Percentiles rank a stretch among this genome's conserved stretches.
Conservation (phyloP, 768 basidiomycete genomes). For the Russula earlei region DNA sequence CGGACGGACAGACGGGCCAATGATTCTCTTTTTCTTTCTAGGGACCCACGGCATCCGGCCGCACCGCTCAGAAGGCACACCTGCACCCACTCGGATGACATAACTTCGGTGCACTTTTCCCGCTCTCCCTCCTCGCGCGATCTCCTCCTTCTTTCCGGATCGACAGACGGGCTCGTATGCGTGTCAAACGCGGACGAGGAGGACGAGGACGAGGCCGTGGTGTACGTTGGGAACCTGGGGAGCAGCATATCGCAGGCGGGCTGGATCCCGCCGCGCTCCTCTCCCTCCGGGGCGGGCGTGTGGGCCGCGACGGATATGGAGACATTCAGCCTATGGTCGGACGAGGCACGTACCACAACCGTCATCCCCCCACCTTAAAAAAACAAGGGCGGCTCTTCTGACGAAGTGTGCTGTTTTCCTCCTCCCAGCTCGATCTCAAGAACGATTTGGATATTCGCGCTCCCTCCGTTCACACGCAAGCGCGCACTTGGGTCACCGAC, state of each 20-base stretch:
- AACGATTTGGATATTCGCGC: slow-evolving; percentile 53
- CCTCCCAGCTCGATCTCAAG: slow-evolving; percentile 46
- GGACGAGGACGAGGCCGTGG: slow-evolving; percentile 82
- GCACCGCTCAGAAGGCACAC: slow-evolving; percentile 65
- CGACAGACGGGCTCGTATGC: slow-evolving; percentile 76
- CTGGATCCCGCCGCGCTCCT: slow-evolving; percentile 38
- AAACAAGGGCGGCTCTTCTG: not conserved
- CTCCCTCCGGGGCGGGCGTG: slow-evolving; percentile 34
- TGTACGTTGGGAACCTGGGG: slow-evolving; percentile 80
- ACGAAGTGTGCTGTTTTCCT: not conserved
- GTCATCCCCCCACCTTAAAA: not conserved
- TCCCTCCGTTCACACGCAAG: slow-evolving; percentile 49
- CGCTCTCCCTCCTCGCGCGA: slow-evolving; percentile 6
- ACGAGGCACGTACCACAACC: slow-evolving; percentile 38
- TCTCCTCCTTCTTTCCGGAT: slow-evolving; percentile 71
- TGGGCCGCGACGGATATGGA: slow-evolving; percentile 97
- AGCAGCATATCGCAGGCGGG: slow-evolving; percentile 72
- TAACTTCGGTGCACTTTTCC: slow-evolving; percentile 60
- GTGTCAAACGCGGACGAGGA: slow-evolving; percentile 60
- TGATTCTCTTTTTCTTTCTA: slow-evolving; percentile 22
- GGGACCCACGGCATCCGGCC: slow-evolving; percentile 78
- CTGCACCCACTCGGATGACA: slow-evolving; percentile 89
- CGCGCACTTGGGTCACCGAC: slow-evolving; percentile 67
- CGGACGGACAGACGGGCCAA: not conserved
- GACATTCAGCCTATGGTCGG: slow-evolving; percentile 78